Percentiles rank a stretch among this genome's conserved stretches.
Conservation (phyloP, 805 yeast species). For the Grigorovia transvaalensis region DNA sequence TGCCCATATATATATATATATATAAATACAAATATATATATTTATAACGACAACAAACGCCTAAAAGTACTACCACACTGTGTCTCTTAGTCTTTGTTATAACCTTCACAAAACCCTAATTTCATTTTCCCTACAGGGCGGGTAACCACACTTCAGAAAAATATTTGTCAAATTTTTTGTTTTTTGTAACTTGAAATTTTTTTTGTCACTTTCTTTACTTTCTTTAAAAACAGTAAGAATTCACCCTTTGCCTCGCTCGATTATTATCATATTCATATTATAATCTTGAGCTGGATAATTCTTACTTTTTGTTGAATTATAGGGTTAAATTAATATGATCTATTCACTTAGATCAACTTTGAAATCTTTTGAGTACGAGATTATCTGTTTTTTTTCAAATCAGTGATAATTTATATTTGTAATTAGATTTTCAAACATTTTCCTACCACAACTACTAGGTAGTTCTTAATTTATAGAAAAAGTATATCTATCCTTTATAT, state of each 20-base stretch:
- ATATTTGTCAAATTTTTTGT: no score
- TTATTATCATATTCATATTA: conserved; percentile 12
- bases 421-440: conserved; percentile 22
- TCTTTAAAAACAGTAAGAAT: no score
- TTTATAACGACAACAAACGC: background rate
- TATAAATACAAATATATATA: background rate
- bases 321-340: conserved; percentile 7
- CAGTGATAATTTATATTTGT: conserved; percentile 18
- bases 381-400: conserved; percentile 18
- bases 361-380: conserved; percentile 51
- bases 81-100: no score
- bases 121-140: no score
- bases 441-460: no score
- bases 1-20: background rate
- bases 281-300: conserved; percentile 55
- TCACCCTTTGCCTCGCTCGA: conserved; percentile 63
- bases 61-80: no score
- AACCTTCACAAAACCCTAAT: no score
- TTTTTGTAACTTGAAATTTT: no score
- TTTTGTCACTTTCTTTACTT: background rate
- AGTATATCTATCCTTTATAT: no score
- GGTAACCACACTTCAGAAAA: no score
- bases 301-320: conserved; percentile 1
- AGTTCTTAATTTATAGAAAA: background rate
- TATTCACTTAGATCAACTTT: background rate